A percentile compares a stretch with the other conserved stretches of the same genome.
Conservation (phyloP, 2,329 filamentous ascomycete genomes). For the Penicillium digitatum region DNA sequence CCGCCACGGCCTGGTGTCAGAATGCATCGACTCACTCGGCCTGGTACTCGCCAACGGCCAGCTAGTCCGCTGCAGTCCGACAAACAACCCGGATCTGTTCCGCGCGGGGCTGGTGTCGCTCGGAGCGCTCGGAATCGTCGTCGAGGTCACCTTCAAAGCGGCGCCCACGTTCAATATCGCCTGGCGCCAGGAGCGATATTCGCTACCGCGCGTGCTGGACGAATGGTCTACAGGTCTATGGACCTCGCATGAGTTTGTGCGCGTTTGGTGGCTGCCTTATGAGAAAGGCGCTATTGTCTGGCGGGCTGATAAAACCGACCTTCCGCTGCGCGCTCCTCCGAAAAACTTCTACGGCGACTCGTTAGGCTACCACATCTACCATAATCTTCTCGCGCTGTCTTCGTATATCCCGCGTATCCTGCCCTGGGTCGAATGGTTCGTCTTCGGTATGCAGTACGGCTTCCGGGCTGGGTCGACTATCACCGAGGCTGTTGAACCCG, state of each 20-base stretch:
- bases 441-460: conserved; percentile 96
- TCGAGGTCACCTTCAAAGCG: conserved; percentile 80
- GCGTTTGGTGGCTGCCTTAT: conserved; percentile 98
- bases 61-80: conserved; percentile 63
- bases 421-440: conserved; percentile 90
- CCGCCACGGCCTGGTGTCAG: conserved; percentile 76
- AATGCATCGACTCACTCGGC: conserved; percentile 68
- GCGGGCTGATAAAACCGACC: conserved; percentile 74
- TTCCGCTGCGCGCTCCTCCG: conserved; percentile 56
- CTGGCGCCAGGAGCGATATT: conserved; percentile 77
- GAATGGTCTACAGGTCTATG: conserved; percentile 73
- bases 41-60: conserved; percentile 79
- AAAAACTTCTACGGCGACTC: conserved; percentile 74
- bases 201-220: conserved; percentile 64
- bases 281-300: conserved; percentile 82
- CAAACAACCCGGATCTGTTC: conserved; percentile 73
- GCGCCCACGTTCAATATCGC: conserved; percentile 76
- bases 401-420: conserved; percentile 74
- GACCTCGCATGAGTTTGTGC: conserved; percentile 80
- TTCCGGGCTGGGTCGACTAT: conserved; percentile 64
- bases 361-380: conserved; percentile 85
- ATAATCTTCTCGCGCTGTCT: conserved; percentile 78
- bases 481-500: conserved; percentile 73
- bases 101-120: conserved; percentile 81
- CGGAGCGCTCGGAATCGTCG: conserved; percentile 85